Evolutionary conservation across 140 eudicot species (phyloP).

Genomic region (Cichorium intybus): DNA sequence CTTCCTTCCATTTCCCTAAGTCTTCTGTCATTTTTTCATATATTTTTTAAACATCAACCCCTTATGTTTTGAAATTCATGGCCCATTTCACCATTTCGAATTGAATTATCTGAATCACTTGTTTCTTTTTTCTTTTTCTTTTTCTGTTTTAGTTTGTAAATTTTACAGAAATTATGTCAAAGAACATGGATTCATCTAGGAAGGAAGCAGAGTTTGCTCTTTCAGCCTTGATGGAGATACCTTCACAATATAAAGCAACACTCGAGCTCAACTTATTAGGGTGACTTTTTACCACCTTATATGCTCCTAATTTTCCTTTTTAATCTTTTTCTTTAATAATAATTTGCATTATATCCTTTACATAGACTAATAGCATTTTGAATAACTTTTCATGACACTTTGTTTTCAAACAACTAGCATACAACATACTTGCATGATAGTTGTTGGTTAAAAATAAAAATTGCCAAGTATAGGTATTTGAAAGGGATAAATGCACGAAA

Average conservation of each 20-base stretch:
- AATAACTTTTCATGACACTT: neutral
- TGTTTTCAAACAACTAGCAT: neutral
- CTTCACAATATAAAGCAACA: conserved; percentile 92
- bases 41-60: neutral
- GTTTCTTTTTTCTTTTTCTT: no score
- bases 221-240: conserved; percentile 92
- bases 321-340: neutral
- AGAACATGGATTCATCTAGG: conserved; percentile 54
- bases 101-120: neutral
- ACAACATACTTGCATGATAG: neutral
- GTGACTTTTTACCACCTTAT: conserved; percentile 29
- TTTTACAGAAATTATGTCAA: conserved; percentile 91
- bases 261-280: conserved; percentile 82
- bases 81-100: neutral
- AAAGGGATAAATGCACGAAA: neutral
- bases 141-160: conserved; percentile 69
- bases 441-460: no score
- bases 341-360: neutral
- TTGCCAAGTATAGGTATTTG: no score
- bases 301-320: neutral
- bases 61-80: neutral
- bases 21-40: no score
- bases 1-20: no score
- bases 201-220: conserved; percentile 93
- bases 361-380: neutral